These are phyloP conservation scores for Claviceps cyperi DNA, from an alignment of 2,329 filamentous ascomycete species.

Conservation along the genomic window DNA sequence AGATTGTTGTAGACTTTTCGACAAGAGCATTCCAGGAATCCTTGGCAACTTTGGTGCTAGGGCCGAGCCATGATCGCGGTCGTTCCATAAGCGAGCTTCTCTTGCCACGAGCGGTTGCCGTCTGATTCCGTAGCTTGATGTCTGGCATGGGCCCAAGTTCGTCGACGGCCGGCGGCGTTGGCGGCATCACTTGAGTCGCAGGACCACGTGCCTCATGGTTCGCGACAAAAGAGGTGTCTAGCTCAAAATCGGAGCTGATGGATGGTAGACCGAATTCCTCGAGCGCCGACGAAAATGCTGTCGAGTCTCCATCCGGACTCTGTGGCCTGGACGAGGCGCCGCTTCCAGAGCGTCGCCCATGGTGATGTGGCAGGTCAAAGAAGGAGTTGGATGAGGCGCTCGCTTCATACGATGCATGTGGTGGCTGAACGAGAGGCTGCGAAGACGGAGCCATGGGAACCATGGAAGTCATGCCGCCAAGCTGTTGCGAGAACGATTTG, in stretches of 20 bases:
- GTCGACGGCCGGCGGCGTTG: background rate
- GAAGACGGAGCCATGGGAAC: constrained; percentile 4
- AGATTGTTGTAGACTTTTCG: constrained; percentile 1
- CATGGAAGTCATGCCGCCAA: constrained; percentile 3
- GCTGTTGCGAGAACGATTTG: background rate
- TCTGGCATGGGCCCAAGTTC: background rate
- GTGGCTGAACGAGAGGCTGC: constrained; percentile 3
- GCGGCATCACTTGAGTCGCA: constrained; percentile 4
- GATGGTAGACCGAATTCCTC: constrained; percentile 37
- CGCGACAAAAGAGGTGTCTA: constrained; percentile 32
- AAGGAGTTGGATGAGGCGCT: background rate
- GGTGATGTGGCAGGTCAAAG: constrained; percentile 1
- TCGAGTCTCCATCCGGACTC: background rate
- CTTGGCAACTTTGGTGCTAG: constrained; percentile 25
- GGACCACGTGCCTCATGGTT: constrained; percentile 7
- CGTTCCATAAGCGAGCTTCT: constrained; percentile 33
- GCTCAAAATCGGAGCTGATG: constrained; percentile 34
- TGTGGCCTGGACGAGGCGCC: background rate
- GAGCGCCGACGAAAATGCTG: constrained; percentile 9
- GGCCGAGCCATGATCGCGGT: constrained; percentile 37
- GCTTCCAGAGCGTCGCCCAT: background rate
- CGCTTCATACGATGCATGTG: constrained; percentile 4
- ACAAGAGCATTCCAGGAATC: constrained; percentile 10
- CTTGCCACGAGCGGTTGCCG: constrained; percentile 18
- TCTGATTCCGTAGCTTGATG: constrained; percentile 4